Conservation (phyloP, 2,329 filamentous ascomycete species). For the Onygena corvina region DNA sequence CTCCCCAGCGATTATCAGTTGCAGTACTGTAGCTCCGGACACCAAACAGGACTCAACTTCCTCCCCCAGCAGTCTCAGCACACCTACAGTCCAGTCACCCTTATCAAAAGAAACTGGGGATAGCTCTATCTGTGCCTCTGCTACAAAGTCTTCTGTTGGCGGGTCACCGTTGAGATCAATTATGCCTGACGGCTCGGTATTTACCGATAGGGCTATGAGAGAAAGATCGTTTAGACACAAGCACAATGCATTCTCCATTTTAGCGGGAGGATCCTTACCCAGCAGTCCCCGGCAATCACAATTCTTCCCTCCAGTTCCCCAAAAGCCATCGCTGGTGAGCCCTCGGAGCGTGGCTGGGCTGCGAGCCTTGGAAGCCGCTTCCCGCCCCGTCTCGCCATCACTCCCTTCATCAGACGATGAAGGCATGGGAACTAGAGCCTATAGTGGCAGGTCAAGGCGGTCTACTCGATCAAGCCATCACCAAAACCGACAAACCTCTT, state of each 20-base stretch:
- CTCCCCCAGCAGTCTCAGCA: neutral
- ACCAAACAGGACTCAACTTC: neutral
- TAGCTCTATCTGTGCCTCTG: neutral
- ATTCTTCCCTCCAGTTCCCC: neutral
- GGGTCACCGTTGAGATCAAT: neutral
- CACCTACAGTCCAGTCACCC: neutral
- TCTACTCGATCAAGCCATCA: slow-evolving; percentile 1
- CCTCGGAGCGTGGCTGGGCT: slow-evolving; percentile 6
- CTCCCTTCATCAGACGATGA: slow-evolving; percentile 34
- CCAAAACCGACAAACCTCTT: neutral
- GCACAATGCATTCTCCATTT: slow-evolving; percentile 1
- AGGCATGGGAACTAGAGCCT: slow-evolving; percentile 17
- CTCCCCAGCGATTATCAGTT: neutral
- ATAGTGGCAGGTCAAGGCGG: slow-evolving; percentile 4
- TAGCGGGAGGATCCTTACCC: slow-evolving; percentile 3
- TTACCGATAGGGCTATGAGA: slow-evolving; percentile 1
- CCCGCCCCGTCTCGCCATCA: slow-evolving; percentile 23
- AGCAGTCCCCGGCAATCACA: slow-evolving; percentile 4
- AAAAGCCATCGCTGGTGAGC: slow-evolving; percentile 5
- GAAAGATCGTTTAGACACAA: neutral
- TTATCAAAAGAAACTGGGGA: neutral
- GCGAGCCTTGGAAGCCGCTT: slow-evolving; percentile 3
- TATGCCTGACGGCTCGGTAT: neutral
- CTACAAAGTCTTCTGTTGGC: neutral
- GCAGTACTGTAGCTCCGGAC: neutral